Base-by-base conservation (phyloP, 1,284 basidiomycete species). In the Quambalaria eucalypti region DNA sequence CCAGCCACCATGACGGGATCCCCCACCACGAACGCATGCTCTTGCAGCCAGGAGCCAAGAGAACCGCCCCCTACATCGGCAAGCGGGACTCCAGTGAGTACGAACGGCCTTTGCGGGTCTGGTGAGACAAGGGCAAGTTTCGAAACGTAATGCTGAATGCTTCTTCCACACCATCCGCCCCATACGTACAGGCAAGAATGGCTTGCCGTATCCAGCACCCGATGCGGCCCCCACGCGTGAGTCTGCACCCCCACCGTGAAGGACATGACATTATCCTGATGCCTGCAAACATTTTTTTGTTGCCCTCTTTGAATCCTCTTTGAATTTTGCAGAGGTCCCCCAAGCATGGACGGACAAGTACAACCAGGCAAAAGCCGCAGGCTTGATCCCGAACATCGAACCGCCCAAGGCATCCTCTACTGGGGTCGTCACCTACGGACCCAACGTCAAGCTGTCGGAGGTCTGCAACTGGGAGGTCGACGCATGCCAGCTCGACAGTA, bases 401-500 rank as follows among this genome's bases (percentile, higher is more conserved):
- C 54, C 50, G 2, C 50, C 63, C 25, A 44, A 25, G 16, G 29
- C 44, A 14, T 33, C 44, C 38, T 51, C 50, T 8, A 48, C 36
- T 19, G 65, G 65, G 14, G 53, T 26, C 48, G 54, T 55, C 14
- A 56, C 54, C 31, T 69, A 69, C 44, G 62, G 59, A 31, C 52
- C 30, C 25, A 56, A 58, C 33, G 48, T 53, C 36, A 51, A 60
- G n/a, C 39, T 42, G 28, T 28, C n/a, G 46, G 46, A 42, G 14
- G 57, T 54, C 16, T 69, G 67, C 59, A 64, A 57, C 28, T 69
- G 68, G 68, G 62, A 61, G 28, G 52, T 50, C 42, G 62, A 56
- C 25, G 58, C 84, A 65, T 89, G 87, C 73, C 68, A 77, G 46
- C 81, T 78, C 53, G 62, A 79, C 2, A 82, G 76, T 16, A 84